These are phyloP conservation scores for Fagus sylvatica DNA, from an alignment of 306 rosid genomes.

Conservation along the genomic window DNA sequence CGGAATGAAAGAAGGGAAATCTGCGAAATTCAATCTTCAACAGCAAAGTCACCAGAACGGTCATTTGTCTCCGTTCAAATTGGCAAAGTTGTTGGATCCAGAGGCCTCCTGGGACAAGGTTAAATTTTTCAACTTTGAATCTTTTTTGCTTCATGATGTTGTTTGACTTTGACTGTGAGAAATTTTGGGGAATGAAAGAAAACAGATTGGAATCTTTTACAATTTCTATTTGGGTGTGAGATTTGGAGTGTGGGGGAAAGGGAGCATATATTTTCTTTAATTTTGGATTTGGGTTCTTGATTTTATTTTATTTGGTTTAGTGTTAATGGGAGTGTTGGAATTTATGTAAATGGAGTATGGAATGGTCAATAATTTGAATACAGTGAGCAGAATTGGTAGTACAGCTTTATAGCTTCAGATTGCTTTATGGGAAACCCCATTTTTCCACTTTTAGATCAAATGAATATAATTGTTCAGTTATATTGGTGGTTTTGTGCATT, in stretches of 20 bases:
- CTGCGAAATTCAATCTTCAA: conserved; percentile 53
- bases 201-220: neutral
- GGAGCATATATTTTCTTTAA: neutral
- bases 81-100: conserved; percentile 90
- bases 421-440: neutral
- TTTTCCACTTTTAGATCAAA: neutral
- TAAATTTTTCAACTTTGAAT: conserved; percentile 1
- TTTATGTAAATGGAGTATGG: neutral
- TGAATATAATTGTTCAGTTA: neutral
- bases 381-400: conserved; percentile 6
- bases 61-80: conserved; percentile 84
- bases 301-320: neutral
- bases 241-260: neutral
- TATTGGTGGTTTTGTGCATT: neutral
- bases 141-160: neutral
- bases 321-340: neutral
- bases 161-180: neutral
- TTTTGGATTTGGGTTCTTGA: neutral
- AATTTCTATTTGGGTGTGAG: neutral
- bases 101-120: conserved; percentile 99
- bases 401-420: neutral
- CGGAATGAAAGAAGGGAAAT: conserved; percentile 89
- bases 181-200: neutral
- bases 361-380: neutral
- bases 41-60: conserved; percentile 74